Percentiles rank a stretch among this genome's conserved stretches.
Evolutionary conservation across 164 flowering plant genomes (phyloP).

Genomic region (Platanus orientalis): DNA sequence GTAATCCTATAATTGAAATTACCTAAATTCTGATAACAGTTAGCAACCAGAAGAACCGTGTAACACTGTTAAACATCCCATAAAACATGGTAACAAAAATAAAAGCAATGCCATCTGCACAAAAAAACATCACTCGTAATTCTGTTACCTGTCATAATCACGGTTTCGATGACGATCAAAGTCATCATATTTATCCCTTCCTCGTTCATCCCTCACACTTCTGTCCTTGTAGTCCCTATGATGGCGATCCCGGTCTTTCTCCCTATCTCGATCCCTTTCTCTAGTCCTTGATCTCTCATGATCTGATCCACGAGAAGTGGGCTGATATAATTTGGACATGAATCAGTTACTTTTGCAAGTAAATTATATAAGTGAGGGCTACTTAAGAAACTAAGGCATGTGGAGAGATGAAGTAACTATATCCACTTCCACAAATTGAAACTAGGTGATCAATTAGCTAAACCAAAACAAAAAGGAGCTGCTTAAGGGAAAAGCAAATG

Average conservation of each 20-base stretch:
- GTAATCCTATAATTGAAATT: too few species aligned
- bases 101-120: not conserved
- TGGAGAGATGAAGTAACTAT: too few species aligned
- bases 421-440: too few species aligned
- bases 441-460: not conserved
- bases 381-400: not conserved
- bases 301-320: constrained; percentile 35
- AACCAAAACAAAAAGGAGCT: not conserved
- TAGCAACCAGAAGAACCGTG: not conserved
- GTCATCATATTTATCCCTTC: constrained; percentile 33
- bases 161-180: constrained; percentile 30
- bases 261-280: constrained; percentile 38
- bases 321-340: constrained; percentile 21
- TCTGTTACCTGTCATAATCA: constrained; percentile 40
- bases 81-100: not conserved
- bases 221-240: constrained; percentile 39
- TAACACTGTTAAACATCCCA: too few species aligned
- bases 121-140: constrained; percentile 1
- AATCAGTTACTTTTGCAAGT: constrained; percentile 6
- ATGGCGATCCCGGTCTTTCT: constrained; percentile 35
- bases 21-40: too few species aligned
- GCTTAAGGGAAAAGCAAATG: too few species aligned
- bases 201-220: constrained; percentile 33
- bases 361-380: not conserved
- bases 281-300: constrained; percentile 36